A percentile compares a stretch with the other conserved stretches of the same genome.
Evolutionary conservation across 106 monocot genomes (phyloP).

Genomic region (Apostasia ramifera): DNA sequence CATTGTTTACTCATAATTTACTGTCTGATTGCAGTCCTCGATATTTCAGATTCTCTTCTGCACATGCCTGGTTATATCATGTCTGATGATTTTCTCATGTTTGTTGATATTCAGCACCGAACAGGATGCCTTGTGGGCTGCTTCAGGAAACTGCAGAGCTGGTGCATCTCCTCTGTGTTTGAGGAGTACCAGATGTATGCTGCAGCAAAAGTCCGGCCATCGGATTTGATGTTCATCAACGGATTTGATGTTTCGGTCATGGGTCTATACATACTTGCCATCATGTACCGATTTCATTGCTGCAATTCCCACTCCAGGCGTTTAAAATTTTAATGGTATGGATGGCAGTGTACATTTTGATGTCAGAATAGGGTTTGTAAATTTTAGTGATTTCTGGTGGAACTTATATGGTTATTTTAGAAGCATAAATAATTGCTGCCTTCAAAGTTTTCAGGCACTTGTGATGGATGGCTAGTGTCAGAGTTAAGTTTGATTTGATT

Average conservation of each 20-base stretch:
- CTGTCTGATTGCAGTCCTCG: background rate
- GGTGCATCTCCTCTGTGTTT: conserved; percentile 47
- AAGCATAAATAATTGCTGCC: no score
- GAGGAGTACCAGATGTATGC: conserved; percentile 49
- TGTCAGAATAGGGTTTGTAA: background rate
- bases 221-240: conserved; percentile 50
- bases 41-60: no score
- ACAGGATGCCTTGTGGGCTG: conserved; percentile 68
- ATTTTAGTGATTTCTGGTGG: background rate
- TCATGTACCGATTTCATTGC: conserved; percentile 23
- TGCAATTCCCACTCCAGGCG: conserved; percentile 20
- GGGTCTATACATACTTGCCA: conserved; percentile 20
- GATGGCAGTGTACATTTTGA: background rate
- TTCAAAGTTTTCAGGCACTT: no score
- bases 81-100: no score
- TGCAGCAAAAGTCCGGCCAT: conserved; percentile 26
- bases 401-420: background rate
- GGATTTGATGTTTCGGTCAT: conserved; percentile 35
- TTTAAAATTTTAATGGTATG: conserved; percentile 9
- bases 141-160: conserved; percentile 49
- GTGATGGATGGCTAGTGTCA: no score
- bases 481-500: no score
- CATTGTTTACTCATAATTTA: no score
- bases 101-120: conserved; percentile 35
- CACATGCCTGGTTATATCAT: no score